Evolutionary conservation across 2,329 filamentous ascomycete genomes (phyloP).

Genomic region (Neophaeococcomyces mojaviensis): DNA sequence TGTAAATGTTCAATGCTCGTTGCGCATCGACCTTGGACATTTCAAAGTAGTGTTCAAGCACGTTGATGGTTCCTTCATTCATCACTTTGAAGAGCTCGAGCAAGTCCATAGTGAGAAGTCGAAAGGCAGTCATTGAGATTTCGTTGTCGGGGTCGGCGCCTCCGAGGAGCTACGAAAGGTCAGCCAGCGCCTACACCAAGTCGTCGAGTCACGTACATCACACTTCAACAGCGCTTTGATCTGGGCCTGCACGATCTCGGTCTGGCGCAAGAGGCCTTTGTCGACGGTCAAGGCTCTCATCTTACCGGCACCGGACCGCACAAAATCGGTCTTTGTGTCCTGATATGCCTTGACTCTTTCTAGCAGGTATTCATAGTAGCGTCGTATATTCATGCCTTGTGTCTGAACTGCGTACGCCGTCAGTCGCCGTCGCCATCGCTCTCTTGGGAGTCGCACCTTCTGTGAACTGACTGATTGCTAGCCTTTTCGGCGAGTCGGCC

Average conservation of each 20-base stretch:
- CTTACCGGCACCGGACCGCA: slow-evolving; percentile 70
- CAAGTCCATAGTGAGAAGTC: slow-evolving; percentile 82
- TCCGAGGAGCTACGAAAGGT: slow-evolving; percentile 54
- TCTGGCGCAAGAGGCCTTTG: slow-evolving; percentile 86
- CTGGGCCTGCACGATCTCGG: slow-evolving; percentile 81
- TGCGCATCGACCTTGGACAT: slow-evolving; percentile 94
- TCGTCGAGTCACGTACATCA: slow-evolving; percentile 40
- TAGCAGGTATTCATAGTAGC: slow-evolving; percentile 80
- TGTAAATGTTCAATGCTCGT: slow-evolving; percentile 83
- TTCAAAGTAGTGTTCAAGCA: slow-evolving; percentile 94
- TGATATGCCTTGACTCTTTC: slow-evolving; percentile 75
- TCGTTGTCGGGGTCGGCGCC: slow-evolving; percentile 82
- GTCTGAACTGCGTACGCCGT: no score
- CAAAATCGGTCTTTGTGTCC: slow-evolving; percentile 83
- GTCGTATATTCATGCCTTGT: slow-evolving; percentile 87
- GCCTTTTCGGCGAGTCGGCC: slow-evolving; percentile 69
- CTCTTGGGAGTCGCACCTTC: no score
- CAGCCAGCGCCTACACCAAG: no score
- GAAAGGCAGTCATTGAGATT: slow-evolving; percentile 89
- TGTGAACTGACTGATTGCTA: slow-evolving; percentile 84
- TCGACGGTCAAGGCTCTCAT: slow-evolving; percentile 82
- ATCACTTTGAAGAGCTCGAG: slow-evolving; percentile 86
- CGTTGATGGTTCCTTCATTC: slow-evolving; percentile 95
- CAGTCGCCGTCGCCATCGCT: no score
- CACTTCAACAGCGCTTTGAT: slow-evolving; percentile 80